Percentiles rank a stretch among this genome's conserved stretches.
phyloP scores from a whole-genome alignment of 352 stramenopile genomes.

The Pythium graminicola region DNA sequence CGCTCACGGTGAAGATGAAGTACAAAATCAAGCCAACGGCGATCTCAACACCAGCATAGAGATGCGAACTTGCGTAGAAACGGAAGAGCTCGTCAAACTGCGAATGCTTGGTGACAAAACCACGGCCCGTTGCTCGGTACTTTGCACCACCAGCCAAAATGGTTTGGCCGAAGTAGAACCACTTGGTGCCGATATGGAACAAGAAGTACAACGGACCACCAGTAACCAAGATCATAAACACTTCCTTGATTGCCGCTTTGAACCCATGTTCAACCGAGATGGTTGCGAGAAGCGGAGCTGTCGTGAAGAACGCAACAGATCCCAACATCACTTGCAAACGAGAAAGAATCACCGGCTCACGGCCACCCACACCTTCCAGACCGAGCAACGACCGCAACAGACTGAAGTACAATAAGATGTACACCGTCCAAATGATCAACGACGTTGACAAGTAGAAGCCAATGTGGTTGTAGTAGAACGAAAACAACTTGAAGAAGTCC shows the following conservation, averaged over 20 bases:
- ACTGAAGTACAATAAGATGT: conserved; percentile 96
- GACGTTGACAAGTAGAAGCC: conserved; percentile 98
- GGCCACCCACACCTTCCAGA: conserved; percentile 89
- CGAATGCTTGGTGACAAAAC: conserved; percentile 98
- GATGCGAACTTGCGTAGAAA: conserved; percentile 97
- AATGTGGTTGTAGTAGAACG: conserved; percentile 99
- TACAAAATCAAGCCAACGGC: conserved; percentile 92
- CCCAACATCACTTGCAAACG: conserved; percentile 95
- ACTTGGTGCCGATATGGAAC: conserved; percentile 99
- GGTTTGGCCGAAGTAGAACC: conserved; percentile 98
- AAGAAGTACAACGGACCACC: conserved; percentile 98
- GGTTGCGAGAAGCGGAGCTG: conserved; percentile 94
- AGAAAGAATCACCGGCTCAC: conserved; percentile 91
- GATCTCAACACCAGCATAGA: conserved; percentile 94
- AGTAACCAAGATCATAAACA: conserved; percentile 95
- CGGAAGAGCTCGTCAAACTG: conserved; percentile 97
- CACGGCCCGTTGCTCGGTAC: conserved; percentile 96
- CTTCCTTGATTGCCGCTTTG: conserved; percentile 88
- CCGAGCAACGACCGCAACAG: conserved; percentile 90
- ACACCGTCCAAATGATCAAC: conserved; percentile 97
- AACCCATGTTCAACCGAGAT: conserved; percentile 98
- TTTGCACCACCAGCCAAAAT: conserved; percentile 97
- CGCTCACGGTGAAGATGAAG: conserved; percentile 88
- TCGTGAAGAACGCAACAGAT: conserved; percentile 96
- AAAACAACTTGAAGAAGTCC: conserved; percentile 98